Evolutionary conservation across 2,329 filamentous ascomycete genomes (phyloP), one percentile per base, ranked within the genome.

Genomic region (Onygenales sp.): DNA sequence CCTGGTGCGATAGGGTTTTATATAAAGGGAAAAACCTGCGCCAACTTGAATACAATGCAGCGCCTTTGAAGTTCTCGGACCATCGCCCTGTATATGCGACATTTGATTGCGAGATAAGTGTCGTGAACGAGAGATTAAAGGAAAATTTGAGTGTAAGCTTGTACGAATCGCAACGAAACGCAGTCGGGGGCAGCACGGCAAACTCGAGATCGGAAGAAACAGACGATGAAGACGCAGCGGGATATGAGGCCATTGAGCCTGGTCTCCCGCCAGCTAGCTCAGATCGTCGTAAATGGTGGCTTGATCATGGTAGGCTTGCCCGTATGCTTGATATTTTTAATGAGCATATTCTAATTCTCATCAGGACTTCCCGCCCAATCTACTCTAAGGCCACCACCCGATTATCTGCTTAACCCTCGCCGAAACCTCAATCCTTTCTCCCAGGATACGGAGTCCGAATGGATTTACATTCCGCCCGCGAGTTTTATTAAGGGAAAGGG

Each of bases 1-100:
- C 93, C 0, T 98, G 93, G 93, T 96, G 91, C 56, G 93, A 98
- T 69, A 87, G 93, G 39, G 87, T 98, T 45, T 74, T 98, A 7
- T 85, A 88, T 55, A 94, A 91, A 72, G 93, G 93, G 7, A 75
- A 81, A 55, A 91, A 89, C 60, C 78, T 98, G 38, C 83, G 84
- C 43, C 93, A 97, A 66, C 75, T 87, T 9, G 80, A 87, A 35
- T 98, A 98, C 69, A 82, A 88, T 63, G 85, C 82, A 51, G 90
- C 91, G 3, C 84, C 89, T 33, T 75, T 98, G 38, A 82, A 80
- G 10, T 95, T 97, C 67, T 98, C 93, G 0, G 93, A 98, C 65
- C 93, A 98, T 69, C 82, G 91, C n/a, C 93, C 93, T 2, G 92
- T 98, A 0, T 96, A 89, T 70, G 91, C 89, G 10, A 83, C 83